These are phyloP conservation scores for Adansonia grandidieri DNA, from an alignment of 441 rosid species.

Conservation along the genomic window DNA sequence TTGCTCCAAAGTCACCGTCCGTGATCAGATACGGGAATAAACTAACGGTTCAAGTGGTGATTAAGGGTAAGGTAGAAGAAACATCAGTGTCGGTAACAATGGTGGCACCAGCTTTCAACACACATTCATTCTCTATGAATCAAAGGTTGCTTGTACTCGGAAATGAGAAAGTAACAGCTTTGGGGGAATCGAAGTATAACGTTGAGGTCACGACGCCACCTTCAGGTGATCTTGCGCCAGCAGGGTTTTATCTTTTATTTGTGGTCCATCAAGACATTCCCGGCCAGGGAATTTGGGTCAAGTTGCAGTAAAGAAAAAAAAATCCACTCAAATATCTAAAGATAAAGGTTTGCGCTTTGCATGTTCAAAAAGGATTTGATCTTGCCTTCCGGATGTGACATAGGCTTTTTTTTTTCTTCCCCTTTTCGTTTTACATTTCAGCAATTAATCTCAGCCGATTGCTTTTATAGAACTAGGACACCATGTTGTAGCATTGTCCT, in stretches of 20 bases:
- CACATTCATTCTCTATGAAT: slow-evolving; percentile 64
- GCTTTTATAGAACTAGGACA: not conserved
- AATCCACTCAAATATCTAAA: not conserved
- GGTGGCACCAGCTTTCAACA: slow-evolving; percentile 55
- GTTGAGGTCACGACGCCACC: slow-evolving; percentile 43
- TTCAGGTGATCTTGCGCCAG: slow-evolving; percentile 48
- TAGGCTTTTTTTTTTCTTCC: not conserved
- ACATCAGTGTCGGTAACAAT: slow-evolving; percentile 48
- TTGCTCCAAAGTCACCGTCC: slow-evolving; percentile 33
- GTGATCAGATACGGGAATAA: slow-evolving; percentile 30
- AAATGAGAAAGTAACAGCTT: slow-evolving; percentile 18
- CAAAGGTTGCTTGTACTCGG: slow-evolving; percentile 59
- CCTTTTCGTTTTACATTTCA: not conserved
- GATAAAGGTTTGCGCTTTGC: not conserved
- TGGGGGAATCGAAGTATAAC: slow-evolving; percentile 28
- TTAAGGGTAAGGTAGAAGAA: slow-evolving; percentile 27
- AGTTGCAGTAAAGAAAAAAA: slow-evolving; percentile 22
- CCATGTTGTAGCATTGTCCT: not conserved
- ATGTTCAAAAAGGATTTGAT: not conserved
- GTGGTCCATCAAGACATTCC: slow-evolving; percentile 61
- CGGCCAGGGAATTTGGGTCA: slow-evolving; percentile 60
- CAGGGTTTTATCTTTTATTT: slow-evolving; percentile 58
- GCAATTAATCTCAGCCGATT: not conserved
- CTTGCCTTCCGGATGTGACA: not conserved
- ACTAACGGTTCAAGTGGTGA: slow-evolving; percentile 32